Evolutionary conservation across 331 rosid species (phyloP).

Genomic region (Spiraea crenata): DNA sequence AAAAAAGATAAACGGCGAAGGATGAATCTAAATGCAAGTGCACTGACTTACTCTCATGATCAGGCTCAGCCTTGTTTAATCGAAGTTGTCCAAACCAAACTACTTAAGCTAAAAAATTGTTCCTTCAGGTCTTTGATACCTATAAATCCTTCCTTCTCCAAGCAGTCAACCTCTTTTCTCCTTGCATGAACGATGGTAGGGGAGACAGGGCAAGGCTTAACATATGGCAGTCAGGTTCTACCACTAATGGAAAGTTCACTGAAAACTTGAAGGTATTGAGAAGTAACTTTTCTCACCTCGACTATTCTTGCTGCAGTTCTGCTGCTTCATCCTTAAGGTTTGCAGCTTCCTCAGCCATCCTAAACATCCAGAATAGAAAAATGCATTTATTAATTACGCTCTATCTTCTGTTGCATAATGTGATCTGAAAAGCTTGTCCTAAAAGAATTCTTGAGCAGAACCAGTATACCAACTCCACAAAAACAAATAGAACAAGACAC

Average conservation of each 20-base stretch:
- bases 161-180: slow-evolving; percentile 45
- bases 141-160: slow-evolving; percentile 40
- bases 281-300: slow-evolving; percentile 41
- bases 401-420: not conserved
- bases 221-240: not conserved
- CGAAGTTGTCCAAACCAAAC: slow-evolving; percentile 55
- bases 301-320: slow-evolving; percentile 46
- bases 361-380: slow-evolving; percentile 31
- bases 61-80: slow-evolving; percentile 47
- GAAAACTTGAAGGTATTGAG: slow-evolving; percentile 10
- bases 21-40: slow-evolving; percentile 18
- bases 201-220: slow-evolving; percentile 12
- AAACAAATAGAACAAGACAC: not conserved
- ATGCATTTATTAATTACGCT: not conserved
- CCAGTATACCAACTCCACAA: not conserved
- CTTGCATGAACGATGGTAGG: slow-evolving; percentile 28
- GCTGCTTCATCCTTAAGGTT: slow-evolving; percentile 70
- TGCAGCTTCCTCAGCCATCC: slow-evolving; percentile 74
- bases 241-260: not conserved
- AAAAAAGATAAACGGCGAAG: not conserved
- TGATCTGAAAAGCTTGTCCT: slow-evolving; percentile 3
- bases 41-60: slow-evolving; percentile 34
- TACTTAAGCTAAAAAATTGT: slow-evolving; percentile 51
- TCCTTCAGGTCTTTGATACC: slow-evolving; percentile 70
- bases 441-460: not conserved